phyloP scores from a whole-genome alignment of 345 rosid genomes.

The Salix purpurea region DNA sequence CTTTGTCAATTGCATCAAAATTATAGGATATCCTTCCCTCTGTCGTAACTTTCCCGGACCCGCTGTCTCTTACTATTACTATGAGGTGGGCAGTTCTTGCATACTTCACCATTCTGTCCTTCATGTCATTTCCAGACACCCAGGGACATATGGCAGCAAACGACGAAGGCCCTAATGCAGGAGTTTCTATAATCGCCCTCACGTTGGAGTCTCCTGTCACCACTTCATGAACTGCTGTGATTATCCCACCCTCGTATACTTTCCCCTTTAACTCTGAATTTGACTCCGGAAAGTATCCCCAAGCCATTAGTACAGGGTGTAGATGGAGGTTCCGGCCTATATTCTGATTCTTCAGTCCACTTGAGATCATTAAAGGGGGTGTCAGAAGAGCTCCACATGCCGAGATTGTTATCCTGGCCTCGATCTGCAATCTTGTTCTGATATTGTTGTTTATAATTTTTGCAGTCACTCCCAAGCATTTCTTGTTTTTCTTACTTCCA shows the following conservation, averaged over 20 bases:
- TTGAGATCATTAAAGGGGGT: slow-evolving; percentile 73
- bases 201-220: slow-evolving; percentile 17
- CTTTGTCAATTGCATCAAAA: slow-evolving; percentile 31
- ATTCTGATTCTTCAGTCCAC: slow-evolving; percentile 66
- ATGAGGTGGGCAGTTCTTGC: slow-evolving; percentile 52
- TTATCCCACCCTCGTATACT: slow-evolving; percentile 59
- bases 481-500: slow-evolving; percentile 37
- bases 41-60: slow-evolving; percentile 39
- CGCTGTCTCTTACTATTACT: slow-evolving; percentile 41
- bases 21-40: slow-evolving; percentile 45
- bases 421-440: slow-evolving; percentile 45
- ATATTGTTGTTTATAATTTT: slow-evolving; percentile 38
- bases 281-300: slow-evolving; percentile 93
- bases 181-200: slow-evolving; percentile 57
- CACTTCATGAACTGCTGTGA: slow-evolving; percentile 42
- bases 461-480: slow-evolving; percentile 68
- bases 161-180: slow-evolving; percentile 45
- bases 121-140: slow-evolving; percentile 55
- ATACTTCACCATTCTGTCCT: slow-evolving; percentile 46
- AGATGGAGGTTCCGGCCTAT: slow-evolving; percentile 77
- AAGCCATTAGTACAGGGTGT: slow-evolving; percentile 74
- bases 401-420: slow-evolving; percentile 70
- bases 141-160: slow-evolving; percentile 47
- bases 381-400: slow-evolving; percentile 79
- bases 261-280: slow-evolving; percentile 44